Conservation (phyloP, 78 protist species). For the Pigoraptor vietnamica region DNA sequence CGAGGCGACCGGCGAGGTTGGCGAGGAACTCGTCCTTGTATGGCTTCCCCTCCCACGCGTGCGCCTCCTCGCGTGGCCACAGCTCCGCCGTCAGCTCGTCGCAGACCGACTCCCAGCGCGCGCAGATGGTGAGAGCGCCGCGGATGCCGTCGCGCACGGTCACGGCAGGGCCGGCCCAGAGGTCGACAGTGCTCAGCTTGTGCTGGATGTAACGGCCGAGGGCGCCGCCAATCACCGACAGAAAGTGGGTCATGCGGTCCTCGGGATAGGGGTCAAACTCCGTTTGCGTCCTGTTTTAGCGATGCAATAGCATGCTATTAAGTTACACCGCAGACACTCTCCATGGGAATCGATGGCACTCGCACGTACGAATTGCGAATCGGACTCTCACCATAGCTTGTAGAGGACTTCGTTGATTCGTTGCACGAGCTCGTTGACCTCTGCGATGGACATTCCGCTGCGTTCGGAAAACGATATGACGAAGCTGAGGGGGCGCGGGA, state of each 20-base stretch:
- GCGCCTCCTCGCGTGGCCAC: constrained; percentile 3
- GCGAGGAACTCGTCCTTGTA: not conserved
- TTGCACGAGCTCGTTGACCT: not conserved
- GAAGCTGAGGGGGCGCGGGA: not conserved
- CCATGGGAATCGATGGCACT: no score
- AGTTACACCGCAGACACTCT: no score
- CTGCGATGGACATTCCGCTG: not conserved
- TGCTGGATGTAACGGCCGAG: not conserved
- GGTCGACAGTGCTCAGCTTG: not conserved
- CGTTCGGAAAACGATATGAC: not conserved
- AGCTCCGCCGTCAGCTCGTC: constrained; percentile 17
- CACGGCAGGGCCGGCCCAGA: not conserved
- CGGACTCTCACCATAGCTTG: not conserved
- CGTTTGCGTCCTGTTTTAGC: not conserved
- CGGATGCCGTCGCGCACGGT: not conserved
- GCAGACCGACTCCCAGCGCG: constrained; percentile 3
- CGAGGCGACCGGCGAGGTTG: constrained; percentile 3
- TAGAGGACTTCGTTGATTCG: not conserved
- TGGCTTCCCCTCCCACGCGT: not conserved
- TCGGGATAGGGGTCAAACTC: constrained; percentile 1
- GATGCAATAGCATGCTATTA: not conserved
- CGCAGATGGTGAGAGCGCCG: not conserved
- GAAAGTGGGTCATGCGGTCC: constrained; percentile 19
- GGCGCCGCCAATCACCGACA: not conserved
- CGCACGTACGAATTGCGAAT: not conserved